Evolutionary conservation across 2,329 filamentous ascomycete genomes (phyloP).

Genomic region (Canariomyces notabilis): DNA sequence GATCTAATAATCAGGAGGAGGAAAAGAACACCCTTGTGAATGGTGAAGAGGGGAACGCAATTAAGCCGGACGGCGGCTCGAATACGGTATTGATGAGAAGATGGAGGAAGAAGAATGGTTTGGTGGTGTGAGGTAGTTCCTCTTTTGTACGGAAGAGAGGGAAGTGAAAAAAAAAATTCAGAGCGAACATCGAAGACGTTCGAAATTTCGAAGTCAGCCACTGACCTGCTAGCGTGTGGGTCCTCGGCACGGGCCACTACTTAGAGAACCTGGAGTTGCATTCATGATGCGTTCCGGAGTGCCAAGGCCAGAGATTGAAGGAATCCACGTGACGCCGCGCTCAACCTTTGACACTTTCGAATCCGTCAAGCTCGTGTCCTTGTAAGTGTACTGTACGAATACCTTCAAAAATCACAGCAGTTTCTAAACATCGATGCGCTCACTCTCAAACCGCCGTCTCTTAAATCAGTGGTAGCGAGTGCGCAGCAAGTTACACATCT

Average conservation of each 20-base stretch:
- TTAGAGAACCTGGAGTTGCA: background rate
- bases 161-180: slow-evolving; percentile 27
- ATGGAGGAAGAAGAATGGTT: slow-evolving; percentile 13
- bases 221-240: slow-evolving; percentile 14
- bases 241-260: slow-evolving; percentile 7
- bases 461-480: too few relatives aligned
- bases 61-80: slow-evolving; percentile 19
- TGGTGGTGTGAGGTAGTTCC: slow-evolving; percentile 11
- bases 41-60: slow-evolving; percentile 13
- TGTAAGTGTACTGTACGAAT: too few relatives aligned
- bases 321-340: background rate
- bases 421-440: too few relatives aligned
- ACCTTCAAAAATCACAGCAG: too few relatives aligned
- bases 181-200: slow-evolving; percentile 23
- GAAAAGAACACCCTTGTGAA: slow-evolving; percentile 15
- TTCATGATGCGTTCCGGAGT: too few relatives aligned
- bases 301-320: background rate
- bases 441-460: too few relatives aligned
- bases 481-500: too few relatives aligned
- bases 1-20: slow-evolving; percentile 20
- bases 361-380: too few relatives aligned
- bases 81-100: slow-evolving; percentile 14
- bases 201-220: slow-evolving; percentile 23
- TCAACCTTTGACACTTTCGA: too few relatives aligned
- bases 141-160: slow-evolving; percentile 22